phyloP scores from a whole-genome alignment of 2,329 filamentous ascomycete species.

The Pseudogymnoascus sp. region DNA sequence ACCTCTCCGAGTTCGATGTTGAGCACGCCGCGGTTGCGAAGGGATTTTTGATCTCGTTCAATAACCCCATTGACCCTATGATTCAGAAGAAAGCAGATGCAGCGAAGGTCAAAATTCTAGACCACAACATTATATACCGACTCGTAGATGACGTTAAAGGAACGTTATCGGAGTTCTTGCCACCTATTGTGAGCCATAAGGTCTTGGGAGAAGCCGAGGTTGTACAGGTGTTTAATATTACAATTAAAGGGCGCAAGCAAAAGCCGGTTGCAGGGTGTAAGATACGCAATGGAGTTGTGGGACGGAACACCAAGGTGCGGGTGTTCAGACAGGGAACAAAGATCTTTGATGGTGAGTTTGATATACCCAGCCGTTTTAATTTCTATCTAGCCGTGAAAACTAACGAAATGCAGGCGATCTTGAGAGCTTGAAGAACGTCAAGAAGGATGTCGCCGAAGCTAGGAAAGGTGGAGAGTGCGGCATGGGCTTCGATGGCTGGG shows the following conservation, averaged over 20 bases:
- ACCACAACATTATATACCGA: constrained; percentile 81
- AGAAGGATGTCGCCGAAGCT: constrained; percentile 86
- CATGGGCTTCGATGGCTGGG: constrained; percentile 73
- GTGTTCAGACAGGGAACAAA: constrained; percentile 63
- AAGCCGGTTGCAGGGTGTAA: constrained; percentile 79
- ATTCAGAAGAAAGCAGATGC: constrained; percentile 63
- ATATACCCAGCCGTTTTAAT: constrained; percentile 5
- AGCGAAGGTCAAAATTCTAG: constrained; percentile 66
- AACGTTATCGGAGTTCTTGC: constrained; percentile 59
- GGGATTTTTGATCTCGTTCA: constrained; percentile 80
- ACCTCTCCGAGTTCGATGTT: constrained; percentile 76
- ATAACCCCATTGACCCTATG: constrained; percentile 57
- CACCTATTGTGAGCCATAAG: constrained; percentile 55
- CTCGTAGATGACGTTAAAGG: constrained; percentile 64
- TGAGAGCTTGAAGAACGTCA: constrained; percentile 77
- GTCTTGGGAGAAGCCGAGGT: constrained; percentile 87
- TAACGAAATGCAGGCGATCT: constrained; percentile 53
- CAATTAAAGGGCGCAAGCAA: constrained; percentile 59
- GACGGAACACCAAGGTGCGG: constrained; percentile 54
- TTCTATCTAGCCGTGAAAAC: background rate
- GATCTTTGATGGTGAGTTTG: constrained; percentile 69
- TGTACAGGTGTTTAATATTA: constrained; percentile 74
- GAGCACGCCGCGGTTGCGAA: constrained; percentile 74
- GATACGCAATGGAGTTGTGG: constrained; percentile 71
- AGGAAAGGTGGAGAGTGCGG: constrained; percentile 91